These are phyloP conservation scores for Trichoderma gracile DNA, from an alignment of 2,329 filamentous ascomycete species.

Conservation along the genomic window DNA sequence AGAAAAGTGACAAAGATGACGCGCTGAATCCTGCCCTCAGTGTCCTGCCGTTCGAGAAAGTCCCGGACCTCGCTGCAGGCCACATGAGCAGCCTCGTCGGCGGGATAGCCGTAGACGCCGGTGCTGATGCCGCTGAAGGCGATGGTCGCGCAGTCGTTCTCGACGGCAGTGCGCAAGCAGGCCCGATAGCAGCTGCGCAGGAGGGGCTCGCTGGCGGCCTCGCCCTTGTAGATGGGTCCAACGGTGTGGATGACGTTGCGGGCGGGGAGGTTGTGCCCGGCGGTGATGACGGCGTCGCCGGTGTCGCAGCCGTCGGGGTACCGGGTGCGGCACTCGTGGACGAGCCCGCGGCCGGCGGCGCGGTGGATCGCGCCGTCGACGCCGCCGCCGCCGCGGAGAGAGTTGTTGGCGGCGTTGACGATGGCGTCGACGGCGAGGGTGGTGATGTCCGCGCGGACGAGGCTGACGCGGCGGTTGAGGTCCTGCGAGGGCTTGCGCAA, in stretches of 20 bases:
- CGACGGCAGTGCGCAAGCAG: constrained; percentile 70
- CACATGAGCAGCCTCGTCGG: constrained; percentile 66
- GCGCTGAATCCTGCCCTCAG: constrained; percentile 56
- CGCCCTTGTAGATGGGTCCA: constrained; percentile 70
- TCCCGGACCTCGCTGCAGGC: constrained; percentile 62
- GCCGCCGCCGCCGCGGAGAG: constrained; percentile 82
- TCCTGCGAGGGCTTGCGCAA: constrained; percentile 45
- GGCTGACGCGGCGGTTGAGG: constrained; percentile 69
- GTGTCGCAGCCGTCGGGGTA: constrained; percentile 71
- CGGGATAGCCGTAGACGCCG: constrained; percentile 87
- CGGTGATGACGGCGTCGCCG: constrained; percentile 80
- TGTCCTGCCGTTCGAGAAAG: constrained; percentile 54
- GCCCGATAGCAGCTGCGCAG: constrained; percentile 66
- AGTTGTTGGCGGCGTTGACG: constrained; percentile 86
- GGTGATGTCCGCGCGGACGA: constrained; percentile 80
- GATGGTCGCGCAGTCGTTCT: constrained; percentile 66
- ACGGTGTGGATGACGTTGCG: constrained; percentile 86
- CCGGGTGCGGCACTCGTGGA: constrained; percentile 68
- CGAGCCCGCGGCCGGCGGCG: constrained; percentile 70
- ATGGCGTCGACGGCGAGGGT: constrained; percentile 75
- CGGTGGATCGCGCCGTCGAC: constrained; percentile 86
- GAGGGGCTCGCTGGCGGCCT: constrained; percentile 48
- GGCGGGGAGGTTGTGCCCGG: constrained; percentile 73
- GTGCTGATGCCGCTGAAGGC: constrained; percentile 87
- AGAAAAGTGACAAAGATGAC: constrained; percentile 87